Base-by-base conservation (phyloP, 352 stramenopile species). In the Plasmopara halstedii region DNA sequence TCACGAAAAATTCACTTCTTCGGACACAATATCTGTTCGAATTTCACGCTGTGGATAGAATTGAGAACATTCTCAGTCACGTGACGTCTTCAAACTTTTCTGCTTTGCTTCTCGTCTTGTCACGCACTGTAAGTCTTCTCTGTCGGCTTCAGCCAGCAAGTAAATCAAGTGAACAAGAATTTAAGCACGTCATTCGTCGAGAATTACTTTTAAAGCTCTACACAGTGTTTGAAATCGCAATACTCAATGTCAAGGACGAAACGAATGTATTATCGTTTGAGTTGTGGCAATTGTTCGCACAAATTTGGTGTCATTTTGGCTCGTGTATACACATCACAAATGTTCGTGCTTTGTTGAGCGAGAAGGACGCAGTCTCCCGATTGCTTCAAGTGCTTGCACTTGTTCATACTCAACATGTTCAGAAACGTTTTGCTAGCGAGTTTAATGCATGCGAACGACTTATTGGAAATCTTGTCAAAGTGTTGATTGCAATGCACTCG, bases 231-330 rank as follows among this genome's bases (percentile, higher is more conserved):
- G 40, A 71, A 19, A 43, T 44, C 17, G 61, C 58, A 7, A 54
- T 62, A 13, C 25, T 55, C 3, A 60, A 50, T 18, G 40, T 59
- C 18, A 40, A 56, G 22, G 21, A 34, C 6, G 43, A 49, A 6
- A 21, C 13, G 11, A 18, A 40, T 4, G 29, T 22, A 9, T 43
- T 68, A 40, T 40, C 58, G 6, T 20, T 47, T 3, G 65, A 74
- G 9, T 20, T 71, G 0, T 85, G 67, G 75, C 79, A 88, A 15
- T 48, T 80, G 3, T 73, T 66, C 38, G 67, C 74, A 0, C 79
- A 88, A 42, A 66, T 88, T 21, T 85, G 73, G 60, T 88, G 73
- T 29, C 75, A 90, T 42, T 49, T 90, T 6, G 79, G 73, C 17
- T 90, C 75, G 75, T 73, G 62, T 11, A 40, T 68, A 3, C 36